These are phyloP conservation scores for Alternaria ventricosa DNA, from an alignment of 2,329 filamentous ascomycete species.

Conservation along the genomic window DNA sequence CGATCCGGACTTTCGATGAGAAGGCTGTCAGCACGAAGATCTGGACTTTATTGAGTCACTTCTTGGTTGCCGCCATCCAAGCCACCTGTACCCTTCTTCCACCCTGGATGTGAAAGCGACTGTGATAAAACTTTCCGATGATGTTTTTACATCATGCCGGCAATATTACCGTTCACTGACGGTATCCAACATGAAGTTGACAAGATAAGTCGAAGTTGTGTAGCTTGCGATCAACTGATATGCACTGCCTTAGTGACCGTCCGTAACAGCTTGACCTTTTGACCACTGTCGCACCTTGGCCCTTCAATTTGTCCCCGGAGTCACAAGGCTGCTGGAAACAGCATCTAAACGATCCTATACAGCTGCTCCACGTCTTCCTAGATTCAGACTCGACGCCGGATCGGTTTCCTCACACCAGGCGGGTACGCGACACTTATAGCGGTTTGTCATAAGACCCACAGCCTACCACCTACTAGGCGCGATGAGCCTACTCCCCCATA, in stretches of 20 bases:
- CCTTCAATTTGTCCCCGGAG: neutral
- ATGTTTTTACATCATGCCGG: neutral
- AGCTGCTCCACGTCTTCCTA: neutral
- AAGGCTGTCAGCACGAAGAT: neutral
- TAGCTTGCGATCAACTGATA: neutral
- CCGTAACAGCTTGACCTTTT: neutral
- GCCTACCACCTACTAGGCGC: neutral
- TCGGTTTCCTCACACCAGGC: neutral
- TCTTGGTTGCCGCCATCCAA: neutral
- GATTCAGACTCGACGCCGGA: neutral
- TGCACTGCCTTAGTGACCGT: neutral
- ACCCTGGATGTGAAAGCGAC: neutral
- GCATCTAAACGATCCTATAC: neutral
- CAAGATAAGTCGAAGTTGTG: neutral
- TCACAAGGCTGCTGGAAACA: neutral
- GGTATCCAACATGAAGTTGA: neutral
- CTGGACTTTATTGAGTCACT: neutral
- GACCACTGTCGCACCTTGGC: neutral
- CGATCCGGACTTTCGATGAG: neutral
- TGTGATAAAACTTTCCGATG: neutral
- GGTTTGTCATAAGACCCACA: neutral
- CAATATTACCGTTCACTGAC: neutral
- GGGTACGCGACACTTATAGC: neutral
- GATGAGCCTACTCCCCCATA: slow-evolving; percentile 5
- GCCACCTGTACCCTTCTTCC: neutral